Evolutionary conservation across 2,329 filamentous ascomycete genomes (phyloP).

Genomic region (Coleophoma cylindrospora): DNA sequence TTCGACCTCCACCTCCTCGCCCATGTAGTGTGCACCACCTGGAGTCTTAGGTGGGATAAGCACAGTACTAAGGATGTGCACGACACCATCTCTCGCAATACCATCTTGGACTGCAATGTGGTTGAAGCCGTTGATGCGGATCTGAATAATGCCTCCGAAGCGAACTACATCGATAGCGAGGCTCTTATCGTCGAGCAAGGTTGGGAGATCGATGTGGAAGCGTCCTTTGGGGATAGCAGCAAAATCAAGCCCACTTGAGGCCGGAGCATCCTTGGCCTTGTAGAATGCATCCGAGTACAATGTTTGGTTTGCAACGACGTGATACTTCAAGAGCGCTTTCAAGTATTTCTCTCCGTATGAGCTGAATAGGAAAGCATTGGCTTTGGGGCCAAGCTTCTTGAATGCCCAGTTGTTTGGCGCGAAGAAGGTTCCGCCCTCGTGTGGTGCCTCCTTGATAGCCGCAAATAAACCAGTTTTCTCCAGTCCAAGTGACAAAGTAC

Average conservation of each 20-base stretch:
- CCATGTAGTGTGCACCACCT: slow-evolving; percentile 31
- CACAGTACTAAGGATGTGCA: slow-evolving; percentile 70
- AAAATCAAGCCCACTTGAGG: slow-evolving; percentile 17
- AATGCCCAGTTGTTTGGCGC: slow-evolving; percentile 82
- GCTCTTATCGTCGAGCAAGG: slow-evolving; percentile 60
- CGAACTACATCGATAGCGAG: slow-evolving; percentile 67
- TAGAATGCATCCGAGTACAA: slow-evolving; percentile 84
- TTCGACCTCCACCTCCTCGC: slow-evolving; percentile 50
- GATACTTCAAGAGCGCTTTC: slow-evolving; percentile 72
- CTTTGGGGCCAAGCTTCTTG: slow-evolving; percentile 61
- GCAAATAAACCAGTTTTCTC: slow-evolving; percentile 67
- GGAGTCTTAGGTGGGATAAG: slow-evolving; percentile 63
- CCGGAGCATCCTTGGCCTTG: slow-evolving; percentile 32
- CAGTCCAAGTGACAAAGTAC: slow-evolving; percentile 70
- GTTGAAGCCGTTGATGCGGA: slow-evolving; percentile 72
- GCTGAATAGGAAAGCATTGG: slow-evolving; percentile 83
- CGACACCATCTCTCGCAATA: slow-evolving; percentile 72
- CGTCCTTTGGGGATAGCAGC: slow-evolving; percentile 24
- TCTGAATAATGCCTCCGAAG: slow-evolving; percentile 62
- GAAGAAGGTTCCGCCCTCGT: slow-evolving; percentile 70
- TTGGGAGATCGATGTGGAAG: slow-evolving; percentile 67
- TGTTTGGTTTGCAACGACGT: slow-evolving; percentile 68
- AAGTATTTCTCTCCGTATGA: slow-evolving; percentile 73
- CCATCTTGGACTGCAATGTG: slow-evolving; percentile 64
- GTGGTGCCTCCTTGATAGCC: slow-evolving; percentile 47